These are phyloP conservation scores for Coniosporium apollinis DNA, from an alignment of 495 filamentous ascomycete genomes.

Conservation along the genomic window DNA sequence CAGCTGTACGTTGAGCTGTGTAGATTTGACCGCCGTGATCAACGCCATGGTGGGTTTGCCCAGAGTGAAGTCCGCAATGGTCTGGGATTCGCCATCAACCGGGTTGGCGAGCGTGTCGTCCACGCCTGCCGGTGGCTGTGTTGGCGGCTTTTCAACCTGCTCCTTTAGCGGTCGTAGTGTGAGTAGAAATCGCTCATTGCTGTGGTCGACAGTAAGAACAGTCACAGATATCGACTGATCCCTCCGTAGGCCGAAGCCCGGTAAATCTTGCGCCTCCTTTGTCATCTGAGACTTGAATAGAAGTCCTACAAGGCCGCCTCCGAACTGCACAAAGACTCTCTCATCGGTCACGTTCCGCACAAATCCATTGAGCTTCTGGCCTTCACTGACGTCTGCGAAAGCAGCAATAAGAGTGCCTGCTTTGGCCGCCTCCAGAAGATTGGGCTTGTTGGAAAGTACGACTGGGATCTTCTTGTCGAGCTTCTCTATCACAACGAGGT, in stretches of 20 bases:
- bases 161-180: conserved; percentile 32
- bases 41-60: conserved; percentile 66
- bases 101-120: conserved; percentile 36
- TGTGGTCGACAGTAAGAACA: conserved; percentile 49
- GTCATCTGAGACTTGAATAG: conserved; percentile 60
- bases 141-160: conserved; percentile 10
- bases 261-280: conserved; percentile 43
- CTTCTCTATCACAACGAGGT: conserved; percentile 74
- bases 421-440: conserved; percentile 57
- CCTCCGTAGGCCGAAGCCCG: conserved; percentile 58
- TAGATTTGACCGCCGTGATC: conserved; percentile 65
- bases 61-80: conserved; percentile 50
- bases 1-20: conserved; percentile 79
- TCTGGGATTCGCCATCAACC: conserved; percentile 46
- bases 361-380: conserved; percentile 58
- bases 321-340: conserved; percentile 69
- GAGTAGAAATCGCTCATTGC: conserved; percentile 39
- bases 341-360: conserved; percentile 64
- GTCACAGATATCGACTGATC: conserved; percentile 53
- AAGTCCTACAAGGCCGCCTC: conserved; percentile 57
- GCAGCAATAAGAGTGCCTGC: conserved; percentile 42
- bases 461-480: conserved; percentile 55
- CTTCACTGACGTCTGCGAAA: conserved; percentile 54
- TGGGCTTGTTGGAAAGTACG: conserved; percentile 61
- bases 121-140: background rate